phyloP scores from a whole-genome alignment of 331 rosid genomes.

The Prunus yedoensis region DNA sequence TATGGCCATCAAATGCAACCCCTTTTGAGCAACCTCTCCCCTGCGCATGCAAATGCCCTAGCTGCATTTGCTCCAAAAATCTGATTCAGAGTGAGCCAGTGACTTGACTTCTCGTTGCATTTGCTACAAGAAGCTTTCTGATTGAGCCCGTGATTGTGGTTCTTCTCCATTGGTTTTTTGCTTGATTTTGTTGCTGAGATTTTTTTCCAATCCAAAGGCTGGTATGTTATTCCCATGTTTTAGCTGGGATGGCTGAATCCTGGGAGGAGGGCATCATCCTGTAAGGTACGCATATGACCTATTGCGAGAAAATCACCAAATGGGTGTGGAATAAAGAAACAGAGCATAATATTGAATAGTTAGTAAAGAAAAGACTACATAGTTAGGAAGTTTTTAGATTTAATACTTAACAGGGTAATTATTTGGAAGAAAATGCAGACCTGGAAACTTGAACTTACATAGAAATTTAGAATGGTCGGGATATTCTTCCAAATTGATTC shows the following conservation, averaged over 20 bases:
- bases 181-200: constrained; percentile 18
- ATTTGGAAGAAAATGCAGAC: neutral
- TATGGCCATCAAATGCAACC: constrained; percentile 96
- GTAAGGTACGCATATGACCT: constrained; percentile 42
- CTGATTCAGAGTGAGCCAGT: constrained; percentile 33
- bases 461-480: neutral
- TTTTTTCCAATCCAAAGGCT: constrained; percentile 37
- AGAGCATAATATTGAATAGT: neutral
- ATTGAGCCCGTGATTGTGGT: neutral
- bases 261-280: constrained; percentile 27
- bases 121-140: neutral
- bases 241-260: constrained; percentile 31
- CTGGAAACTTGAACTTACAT: neutral
- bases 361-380: neutral
- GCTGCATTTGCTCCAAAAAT: constrained; percentile 76
- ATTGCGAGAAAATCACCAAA: neutral
- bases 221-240: constrained; percentile 25
- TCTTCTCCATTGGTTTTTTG: constrained; percentile 17
- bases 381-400: neutral
- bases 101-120: neutral
- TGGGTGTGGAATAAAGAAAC: neutral
- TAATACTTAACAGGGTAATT: neutral
- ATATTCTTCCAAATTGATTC: too few relatives aligned
- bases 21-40: constrained; percentile 77
- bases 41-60: constrained; percentile 80